Evolutionary conservation across 371 early-diverging fungal genomes (phyloP), one percentile per base, ranked within the genome.

Genomic region (Chytridium lagenaria): DNA sequence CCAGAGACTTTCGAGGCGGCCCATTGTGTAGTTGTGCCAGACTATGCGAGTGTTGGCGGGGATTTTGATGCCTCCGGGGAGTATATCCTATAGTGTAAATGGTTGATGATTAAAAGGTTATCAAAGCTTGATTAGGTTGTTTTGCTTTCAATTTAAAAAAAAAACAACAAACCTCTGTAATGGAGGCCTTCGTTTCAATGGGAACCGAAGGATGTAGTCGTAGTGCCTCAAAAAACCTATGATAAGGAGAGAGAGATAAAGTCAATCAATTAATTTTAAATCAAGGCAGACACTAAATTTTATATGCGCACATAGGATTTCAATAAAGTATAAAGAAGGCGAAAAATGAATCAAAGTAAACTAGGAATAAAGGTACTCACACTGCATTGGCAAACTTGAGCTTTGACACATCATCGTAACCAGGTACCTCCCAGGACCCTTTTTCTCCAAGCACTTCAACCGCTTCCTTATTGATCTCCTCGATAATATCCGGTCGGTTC

Each of bases 1-100:
- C 90, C 90, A 90, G 50, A 89, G 38, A 10, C 50, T 59, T 49
- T 77, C 79, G n/a, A 55, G 68, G 15, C 89, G 80, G 7, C 88
- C 89, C 80, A 86, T 86, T 23, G 74, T 75, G 51, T 67, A 67
- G 51, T 30, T 30, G 33, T 26, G 51, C 67, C 67, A 67, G 67
- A 26, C 15, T 12, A 67, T 33, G 26, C 7, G 30, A 2, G 67
- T 50, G 30, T 50, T 50, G 15, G 44, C 30, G 5, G 67, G 67
- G 67, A 67, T 50, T 19, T 40, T 15, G 50, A 50, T 67, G 67
- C 49, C 49, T 30, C 51, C 67, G 30, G 67, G 67, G 15, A 67
- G 51, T 19, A 50, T 44, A 28, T 67, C 67, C 67, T 67, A 19
- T 33, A 33, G 31, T 49, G 12, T 15, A 49, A 49, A 49, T n/a